Percentiles rank a stretch among this genome's conserved stretches.
These are phyloP conservation scores for Lecanosticta acicola DNA, from an alignment of 2,329 filamentous ascomycete genomes.

Conservation along the genomic window DNA sequence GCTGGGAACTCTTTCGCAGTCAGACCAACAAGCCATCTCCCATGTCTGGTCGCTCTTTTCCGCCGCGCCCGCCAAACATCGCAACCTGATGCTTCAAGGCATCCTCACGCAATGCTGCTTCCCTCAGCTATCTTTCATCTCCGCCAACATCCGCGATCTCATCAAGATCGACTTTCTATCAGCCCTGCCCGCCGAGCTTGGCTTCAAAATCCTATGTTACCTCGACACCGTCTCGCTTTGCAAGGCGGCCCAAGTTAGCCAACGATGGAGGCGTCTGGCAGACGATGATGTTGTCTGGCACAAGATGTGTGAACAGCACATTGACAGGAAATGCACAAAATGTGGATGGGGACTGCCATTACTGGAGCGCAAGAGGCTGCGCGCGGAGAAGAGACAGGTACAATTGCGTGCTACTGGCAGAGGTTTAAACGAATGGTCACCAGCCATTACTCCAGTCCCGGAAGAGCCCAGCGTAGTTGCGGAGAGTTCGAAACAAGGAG, in stretches of 20 bases:
- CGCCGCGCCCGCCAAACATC: constrained; percentile 85
- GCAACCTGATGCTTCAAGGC: constrained; percentile 92
- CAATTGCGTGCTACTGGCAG: constrained; percentile 61
- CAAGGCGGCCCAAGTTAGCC: constrained; percentile 91
- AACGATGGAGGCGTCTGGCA: constrained; percentile 80
- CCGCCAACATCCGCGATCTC: constrained; percentile 82
- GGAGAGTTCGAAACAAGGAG: background rate
- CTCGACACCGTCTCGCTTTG: constrained; percentile 92
- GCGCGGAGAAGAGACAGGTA: constrained; percentile 81
- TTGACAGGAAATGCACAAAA: constrained; percentile 86
- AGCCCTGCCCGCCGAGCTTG: constrained; percentile 81
- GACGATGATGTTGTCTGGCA: constrained; percentile 98
- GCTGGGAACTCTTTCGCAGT: constrained; percentile 71
- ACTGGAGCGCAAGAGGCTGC: constrained; percentile 78
- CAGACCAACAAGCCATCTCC: constrained; percentile 90
- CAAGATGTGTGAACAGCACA: constrained; percentile 95
- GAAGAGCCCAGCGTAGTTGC: constrained; percentile 27
- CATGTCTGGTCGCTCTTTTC: constrained; percentile 98
- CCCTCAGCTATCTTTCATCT: constrained; percentile 88
- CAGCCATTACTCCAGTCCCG: constrained; percentile 45
- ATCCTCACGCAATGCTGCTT: constrained; percentile 97
- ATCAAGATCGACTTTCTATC: constrained; percentile 96
- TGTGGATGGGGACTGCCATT: constrained; percentile 93
- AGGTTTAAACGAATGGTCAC: constrained; percentile 51
- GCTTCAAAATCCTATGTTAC: constrained; percentile 87